Evolutionary conservation across 805 yeast genomes (phyloP), one percentile per base, ranked within the genome.

Genomic region (Pichia californica): DNA sequence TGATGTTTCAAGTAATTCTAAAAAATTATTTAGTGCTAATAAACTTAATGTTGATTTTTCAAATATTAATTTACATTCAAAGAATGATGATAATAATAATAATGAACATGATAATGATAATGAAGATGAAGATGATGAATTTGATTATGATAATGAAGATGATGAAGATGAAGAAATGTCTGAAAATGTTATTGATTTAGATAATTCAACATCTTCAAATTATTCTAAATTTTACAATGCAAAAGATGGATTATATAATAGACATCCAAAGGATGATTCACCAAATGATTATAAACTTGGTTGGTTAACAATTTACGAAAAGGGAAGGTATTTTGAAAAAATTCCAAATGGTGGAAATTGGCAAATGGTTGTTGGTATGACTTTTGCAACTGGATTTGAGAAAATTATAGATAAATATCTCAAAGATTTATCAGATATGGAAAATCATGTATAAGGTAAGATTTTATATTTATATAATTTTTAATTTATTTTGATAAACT

Each of bases 241-340:
- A 1, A 76, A 77, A n/a, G 85, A 79, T 58, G 85, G 85, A 2
- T 61, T 78, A 5, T 59, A 65, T 28, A 64, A 61, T 39, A 63
- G 65, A 47, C 67, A 68, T 41, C 79, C 83, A 0, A 64, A 64
- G 13, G 86, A 80, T 56, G 86, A 80, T 56, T 65, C 73, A 4
- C 84, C 85, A 0, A 76, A 74, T 55, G 77, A 74, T 38, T 69
- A 64, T 43, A 80, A 78, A 52, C 50, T 79, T 28, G 86, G 86
- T 0, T 81, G 86, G 86, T 58, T 80, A 3, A 79, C 85, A 0
- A 62, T 80, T 2, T 78, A 72, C 51, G 82, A 79, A 20, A 74
- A 74, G 35, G 58, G 38, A 2, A 40, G 50, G 13, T 57, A 57
- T 65, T 49, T 56, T 45, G 41, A 57, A 48, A 19, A 51, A 49